phyloP scores from a whole-genome alignment of 2,329 filamentous ascomycete species.

The Sarocladium oryzae region DNA sequence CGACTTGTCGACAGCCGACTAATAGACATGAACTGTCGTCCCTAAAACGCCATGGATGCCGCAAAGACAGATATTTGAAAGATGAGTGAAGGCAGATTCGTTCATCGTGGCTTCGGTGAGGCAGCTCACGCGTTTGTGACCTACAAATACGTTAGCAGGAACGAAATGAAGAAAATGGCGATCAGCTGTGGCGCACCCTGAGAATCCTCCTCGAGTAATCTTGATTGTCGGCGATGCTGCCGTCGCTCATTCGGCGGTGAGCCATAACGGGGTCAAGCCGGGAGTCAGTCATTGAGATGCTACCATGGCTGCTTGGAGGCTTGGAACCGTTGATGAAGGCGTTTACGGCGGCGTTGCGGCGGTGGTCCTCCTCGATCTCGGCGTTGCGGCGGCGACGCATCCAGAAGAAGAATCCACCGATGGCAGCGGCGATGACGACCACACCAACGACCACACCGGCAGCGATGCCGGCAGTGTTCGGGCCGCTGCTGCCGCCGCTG shows the following conservation, averaged over 20 bases:
- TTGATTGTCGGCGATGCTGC: constrained; percentile 94
- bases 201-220: constrained; percentile 95
- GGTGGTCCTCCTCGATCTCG: constrained; percentile 77
- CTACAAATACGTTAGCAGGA: constrained; percentile 27
- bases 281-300: constrained; percentile 69
- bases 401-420: constrained; percentile 66
- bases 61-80: constrained; percentile 14
- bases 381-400: constrained; percentile 69
- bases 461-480: constrained; percentile 79
- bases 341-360: constrained; percentile 71
- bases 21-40: constrained; percentile 32
- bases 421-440: constrained; percentile 57
- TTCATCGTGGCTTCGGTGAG: constrained; percentile 17
- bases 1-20: constrained; percentile 26
- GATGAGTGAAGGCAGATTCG: constrained; percentile 27
- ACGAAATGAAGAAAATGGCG: neutral
- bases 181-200: constrained; percentile 57
- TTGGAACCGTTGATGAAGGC: constrained; percentile 64
- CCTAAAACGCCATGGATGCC: constrained; percentile 38
- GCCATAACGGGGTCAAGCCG: constrained; percentile 83
- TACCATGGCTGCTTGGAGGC: constrained; percentile 54
- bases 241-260: constrained; percentile 79
- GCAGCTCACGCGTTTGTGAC: constrained; percentile 52
- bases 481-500: constrained; percentile 26
- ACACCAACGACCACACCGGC: constrained; percentile 84